Conservation (phyloP, 371 early-diverging fungal species). For the Dinochytrium kinnereticum region DNA sequence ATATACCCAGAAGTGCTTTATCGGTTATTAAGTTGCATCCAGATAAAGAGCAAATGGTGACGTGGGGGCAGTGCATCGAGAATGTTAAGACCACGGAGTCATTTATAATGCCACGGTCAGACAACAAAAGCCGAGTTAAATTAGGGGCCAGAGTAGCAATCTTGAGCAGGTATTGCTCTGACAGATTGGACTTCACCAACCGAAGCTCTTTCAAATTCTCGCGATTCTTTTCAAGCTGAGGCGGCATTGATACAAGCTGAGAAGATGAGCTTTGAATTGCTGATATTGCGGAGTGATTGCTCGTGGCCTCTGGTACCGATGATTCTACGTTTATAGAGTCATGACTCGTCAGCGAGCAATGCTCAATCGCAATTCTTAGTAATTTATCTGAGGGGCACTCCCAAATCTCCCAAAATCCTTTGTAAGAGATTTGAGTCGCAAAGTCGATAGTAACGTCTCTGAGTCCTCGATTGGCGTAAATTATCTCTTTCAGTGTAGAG, state of each 20-base stretch:
- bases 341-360: background rate
- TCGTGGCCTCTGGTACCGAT: background rate
- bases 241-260: too few species aligned
- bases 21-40: slow-evolving; percentile 6
- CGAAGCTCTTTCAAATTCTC: slow-evolving; percentile 2
- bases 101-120: slow-evolving; percentile 4
- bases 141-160: slow-evolving; percentile 5
- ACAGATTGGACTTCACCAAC: slow-evolving; percentile 5
- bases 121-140: slow-evolving; percentile 9
- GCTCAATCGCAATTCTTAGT: slow-evolving; percentile 1
- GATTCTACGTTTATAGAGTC: background rate
- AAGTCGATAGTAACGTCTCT: slow-evolving; percentile 19
- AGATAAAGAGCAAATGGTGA: background rate
- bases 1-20: background rate
- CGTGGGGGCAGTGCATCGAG: background rate
- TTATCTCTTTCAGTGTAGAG: slow-evolving; percentile 1
- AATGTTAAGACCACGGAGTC: slow-evolving; percentile 9
- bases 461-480: background rate
- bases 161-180: background rate
- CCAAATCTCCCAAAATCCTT: slow-evolving; percentile 12
- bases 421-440: slow-evolving; percentile 12
- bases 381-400: background rate
- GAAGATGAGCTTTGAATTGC: too few species aligned
- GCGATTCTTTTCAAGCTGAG: background rate
- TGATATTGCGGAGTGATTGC: background rate